Base-by-base conservation (phyloP, 164 flowering plant species). In the Paratinospora sagittata region DNA sequence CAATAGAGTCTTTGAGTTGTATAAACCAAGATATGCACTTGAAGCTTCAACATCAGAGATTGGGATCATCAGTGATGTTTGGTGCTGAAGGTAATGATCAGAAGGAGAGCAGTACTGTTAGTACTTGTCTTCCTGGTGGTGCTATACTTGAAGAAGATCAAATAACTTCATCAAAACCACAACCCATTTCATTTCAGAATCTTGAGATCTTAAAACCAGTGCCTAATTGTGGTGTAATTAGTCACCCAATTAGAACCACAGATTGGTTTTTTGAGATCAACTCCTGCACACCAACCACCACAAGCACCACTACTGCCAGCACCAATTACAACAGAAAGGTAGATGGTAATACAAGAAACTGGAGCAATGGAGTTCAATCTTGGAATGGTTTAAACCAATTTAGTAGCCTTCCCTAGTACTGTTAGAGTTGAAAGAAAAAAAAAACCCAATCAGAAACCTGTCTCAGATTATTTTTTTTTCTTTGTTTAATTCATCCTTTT, bases 11-110 rank as follows among this genome's bases (percentile, higher is more conserved):
- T 1, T 80, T 91, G 82, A 89, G 95, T 73, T 86, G 78, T 3
- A 81, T 89, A 11, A 91, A 89, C 78, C 91, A 87, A 71, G 94
- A 91, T 63, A 74, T 91, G 72, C 97, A 91, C 82, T 87, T 90
- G 95, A 91, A 86, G 75, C 70, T 91, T 61, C 97, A 91, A 76
- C 90, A 89, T 67, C 97, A 91, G 65, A 82, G 94, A 70, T 33
- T 88, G 10, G 82, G 85, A 6, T 74, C 2, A 6, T 74, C 2
- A 80, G 82, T 64, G 86, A 81, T 71, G 27, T 17, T 71, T 27
- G 66, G 33, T 71, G 63, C 8, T 19, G 23, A 19, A 76, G 77
- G 19, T 80, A 79, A 9, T 58, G n/a, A 68, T 41, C 68, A 77
- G 14, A 72, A 84, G 64, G 80, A 71, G 0, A 70, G n/a, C 43